These are phyloP conservation scores for Ustilaginoidea virens DNA, from an alignment of 2,329 filamentous ascomycete species.

Conservation along the genomic window DNA sequence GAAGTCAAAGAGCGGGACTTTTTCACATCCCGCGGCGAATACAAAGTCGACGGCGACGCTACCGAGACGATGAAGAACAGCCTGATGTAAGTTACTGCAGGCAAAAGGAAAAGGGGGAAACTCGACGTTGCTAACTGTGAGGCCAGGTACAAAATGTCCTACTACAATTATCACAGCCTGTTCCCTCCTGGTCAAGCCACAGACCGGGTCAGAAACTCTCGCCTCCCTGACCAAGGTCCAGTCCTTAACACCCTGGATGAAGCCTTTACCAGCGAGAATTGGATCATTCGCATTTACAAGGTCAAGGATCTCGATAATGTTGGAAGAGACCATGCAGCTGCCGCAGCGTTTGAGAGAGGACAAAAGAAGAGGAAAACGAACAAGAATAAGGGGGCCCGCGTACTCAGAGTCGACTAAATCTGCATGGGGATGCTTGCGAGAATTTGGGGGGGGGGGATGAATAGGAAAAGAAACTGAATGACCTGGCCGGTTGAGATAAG, in stretches of 20 bases:
- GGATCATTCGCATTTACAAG: slow-evolving; percentile 99
- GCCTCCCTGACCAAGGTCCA: slow-evolving; percentile 71
- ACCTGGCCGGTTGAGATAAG: not conserved
- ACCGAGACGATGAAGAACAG: slow-evolving; percentile 98
- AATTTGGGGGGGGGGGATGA: slow-evolving; percentile 7
- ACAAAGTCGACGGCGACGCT: slow-evolving; percentile 82
- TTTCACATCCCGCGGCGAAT: slow-evolving; percentile 88
- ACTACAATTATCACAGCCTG: slow-evolving; percentile 89
- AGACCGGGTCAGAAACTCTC: slow-evolving; percentile 73
- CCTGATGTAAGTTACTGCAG: slow-evolving; percentile 62
- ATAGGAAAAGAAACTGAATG: slow-evolving; percentile 7
- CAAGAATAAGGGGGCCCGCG: slow-evolving; percentile 58
- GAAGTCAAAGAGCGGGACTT: slow-evolving; percentile 95
- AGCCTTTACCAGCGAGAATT: slow-evolving; percentile 98
- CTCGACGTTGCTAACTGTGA: slow-evolving; percentile 8
- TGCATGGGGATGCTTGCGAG: slow-evolving; percentile 1
- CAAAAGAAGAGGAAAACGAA: slow-evolving; percentile 68
- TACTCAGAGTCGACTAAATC: slow-evolving; percentile 55
- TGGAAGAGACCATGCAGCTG: slow-evolving; percentile 66
- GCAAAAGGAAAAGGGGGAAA: not conserved
- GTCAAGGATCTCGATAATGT: slow-evolving; percentile 98
- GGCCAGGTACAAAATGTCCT: slow-evolving; percentile 98
- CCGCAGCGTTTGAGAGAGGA: slow-evolving; percentile 57
- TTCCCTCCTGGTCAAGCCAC: slow-evolving; percentile 84
- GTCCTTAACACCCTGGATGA: slow-evolving; percentile 83